Conservation (phyloP, 176 grass and related monocot genomes). For the Avena atlantica region DNA sequence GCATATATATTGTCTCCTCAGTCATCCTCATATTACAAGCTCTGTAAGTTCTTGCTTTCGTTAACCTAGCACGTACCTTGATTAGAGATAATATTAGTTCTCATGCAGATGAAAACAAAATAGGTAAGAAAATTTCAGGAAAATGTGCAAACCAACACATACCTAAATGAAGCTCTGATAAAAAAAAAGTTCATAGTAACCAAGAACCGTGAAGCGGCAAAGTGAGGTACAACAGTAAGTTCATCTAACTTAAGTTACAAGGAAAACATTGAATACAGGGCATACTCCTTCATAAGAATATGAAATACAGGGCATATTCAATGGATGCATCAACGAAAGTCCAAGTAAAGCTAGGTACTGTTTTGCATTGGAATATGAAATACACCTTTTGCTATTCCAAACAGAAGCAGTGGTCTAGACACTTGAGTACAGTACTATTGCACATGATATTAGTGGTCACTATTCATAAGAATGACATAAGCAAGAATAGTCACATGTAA, state of each 20-base stretch:
- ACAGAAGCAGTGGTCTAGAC: neutral
- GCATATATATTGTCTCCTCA: constrained; percentile 16
- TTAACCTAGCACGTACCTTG: neutral
- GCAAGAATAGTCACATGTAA: neutral
- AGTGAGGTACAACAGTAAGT: neutral
- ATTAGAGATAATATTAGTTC: neutral
- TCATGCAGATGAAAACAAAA: neutral
- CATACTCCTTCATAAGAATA: no score
- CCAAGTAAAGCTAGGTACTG: neutral
- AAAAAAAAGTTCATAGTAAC: neutral
- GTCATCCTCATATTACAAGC: constrained; percentile 15
- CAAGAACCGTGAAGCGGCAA: neutral
- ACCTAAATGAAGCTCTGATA: constrained; percentile 1
- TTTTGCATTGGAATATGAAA: neutral
- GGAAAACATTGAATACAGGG: no score
- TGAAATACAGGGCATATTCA: neutral
- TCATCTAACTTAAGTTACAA: neutral
- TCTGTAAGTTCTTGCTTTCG: neutral
- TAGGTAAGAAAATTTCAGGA: neutral
- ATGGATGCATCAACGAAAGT: neutral
- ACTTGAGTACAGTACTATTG: neutral
- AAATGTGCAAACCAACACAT: neutral
- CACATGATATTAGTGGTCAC: neutral
- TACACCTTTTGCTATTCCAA: neutral
- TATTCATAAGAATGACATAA: constrained; percentile 9